Evolutionary conservation across 805 yeast genomes (phyloP), one percentile per base, ranked within the genome.

Genomic region (Kuraishia piskuri): DNA sequence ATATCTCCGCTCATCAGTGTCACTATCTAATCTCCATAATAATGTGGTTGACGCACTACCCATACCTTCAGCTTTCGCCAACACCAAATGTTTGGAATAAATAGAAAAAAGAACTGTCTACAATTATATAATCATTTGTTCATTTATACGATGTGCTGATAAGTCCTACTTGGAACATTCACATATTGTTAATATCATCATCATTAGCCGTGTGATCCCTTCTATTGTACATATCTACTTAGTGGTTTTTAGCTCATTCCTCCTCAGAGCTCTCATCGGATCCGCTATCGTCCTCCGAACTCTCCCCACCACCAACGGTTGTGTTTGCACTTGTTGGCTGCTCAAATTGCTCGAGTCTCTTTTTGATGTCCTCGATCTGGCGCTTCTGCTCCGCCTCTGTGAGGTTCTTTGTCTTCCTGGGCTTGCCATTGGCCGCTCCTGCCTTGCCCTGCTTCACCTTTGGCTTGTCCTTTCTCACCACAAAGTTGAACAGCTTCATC

Each of bases 401-500:
- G 62, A 82, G 67, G 31, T 80, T 81, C 68, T 78, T 79, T 57
- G 78, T 74, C 66, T 50, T 61, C 17, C 45, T 47, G 57, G 46
- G 51, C 52, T 12, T 65, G 55, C 52, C 53, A 50, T 53, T 46
- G 55, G 55, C 56, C 47, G 36, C 52, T 47, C 17, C 53, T 19
- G 48, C 53, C 58, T 59, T 64, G 60, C 59, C 65, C 68, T 64
- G 73, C 74, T 68, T 75, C 73, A 65, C 22, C 8, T 21, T 54
- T 8, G 57, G 47, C 24, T 64, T 63, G 50, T 68, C 64, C 59
- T 68, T 74, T 60, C 67, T 70, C 56, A 86, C 88, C 59, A 94
- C 90, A 61, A 86, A 88, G 66, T 86, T 85, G 76, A 90, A 92
- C 57, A 94, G 74, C 63, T 88, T 88, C 66, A 88, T 71, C 53